Base-by-base conservation (phyloP, 2,329 filamentous ascomycete genomes). In the Talaromyces atroroseus region DNA sequence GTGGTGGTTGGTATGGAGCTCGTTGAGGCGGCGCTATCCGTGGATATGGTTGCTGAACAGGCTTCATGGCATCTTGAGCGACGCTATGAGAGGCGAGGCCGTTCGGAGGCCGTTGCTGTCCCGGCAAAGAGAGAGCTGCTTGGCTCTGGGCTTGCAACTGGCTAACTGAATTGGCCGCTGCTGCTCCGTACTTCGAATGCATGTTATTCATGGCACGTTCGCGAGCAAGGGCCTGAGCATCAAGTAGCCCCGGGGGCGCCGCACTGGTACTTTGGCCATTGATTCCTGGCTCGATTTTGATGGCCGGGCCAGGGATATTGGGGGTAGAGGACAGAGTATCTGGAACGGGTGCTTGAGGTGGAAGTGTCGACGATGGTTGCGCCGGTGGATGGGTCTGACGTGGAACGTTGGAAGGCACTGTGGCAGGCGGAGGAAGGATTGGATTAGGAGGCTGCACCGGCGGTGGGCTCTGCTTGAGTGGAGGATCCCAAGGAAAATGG, bases 401-500 rank as follows among this genome's bases (percentile, higher is more conserved):
- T 55, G 73, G 72, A 46, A 72, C 75, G 60, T 79, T 79, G 8
- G 75, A 76, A 20, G 71, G 72, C 20, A 76, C 72, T 24, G 73
- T 74, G 40, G 69, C 63, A 40, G 71, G 64, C 20, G 72, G 71
- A 50, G 69, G 68, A 45, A 71, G 71, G n/a, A 72, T 69, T 42
- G 68, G 69, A 61, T 65, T 61, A 14, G 54, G 18, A 68, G 58
- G 72, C 66, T 64, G 78, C 66, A 65, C 77, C 64, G 64, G 76
- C 66, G 66, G 78, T 65, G 64, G 76, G 61, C 70, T 71, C 52
- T 83, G 81, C 52, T 88, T 86, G 50, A 88, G 87, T 68, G 88
- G 86, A 45, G 94, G 92, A 69, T 99, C 94, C 94, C 94, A 99
- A 11, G 94, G 92, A 71, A 97, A 96, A 57, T 83, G 79, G 58